Evolutionary conservation across 2,329 filamentous ascomycete genomes (phyloP).

Genomic region (Anthostomella pinea): DNA sequence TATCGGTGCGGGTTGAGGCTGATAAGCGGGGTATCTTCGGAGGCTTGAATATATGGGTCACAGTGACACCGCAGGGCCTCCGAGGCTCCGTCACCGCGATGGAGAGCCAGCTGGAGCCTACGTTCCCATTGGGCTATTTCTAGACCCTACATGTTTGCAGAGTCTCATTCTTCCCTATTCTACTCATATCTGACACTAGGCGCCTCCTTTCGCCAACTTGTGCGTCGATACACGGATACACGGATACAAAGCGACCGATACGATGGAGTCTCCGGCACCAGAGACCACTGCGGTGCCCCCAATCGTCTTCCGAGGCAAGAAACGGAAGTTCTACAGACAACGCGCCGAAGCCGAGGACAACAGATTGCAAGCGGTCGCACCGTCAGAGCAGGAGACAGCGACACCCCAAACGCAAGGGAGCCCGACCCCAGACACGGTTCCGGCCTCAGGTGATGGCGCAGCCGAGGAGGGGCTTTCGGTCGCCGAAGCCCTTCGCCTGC

Average conservation of each 20-base stretch:
- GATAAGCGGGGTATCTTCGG: too few species aligned
- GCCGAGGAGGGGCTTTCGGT: conserved; percentile 43
- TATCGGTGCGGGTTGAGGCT: too few species aligned
- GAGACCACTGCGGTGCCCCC: conserved; percentile 25
- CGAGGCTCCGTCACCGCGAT: too few species aligned
- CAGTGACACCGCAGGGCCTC: too few species aligned
- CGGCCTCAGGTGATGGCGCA: conserved; percentile 13
- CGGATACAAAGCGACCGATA: too few species aligned
- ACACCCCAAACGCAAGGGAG: conserved; percentile 6
- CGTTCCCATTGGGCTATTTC: too few species aligned
- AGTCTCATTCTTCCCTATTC: not conserved
- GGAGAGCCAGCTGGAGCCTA: too few species aligned
- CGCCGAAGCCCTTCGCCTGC: conserved; percentile 49
- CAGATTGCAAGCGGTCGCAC: not conserved
- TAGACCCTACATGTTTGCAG: too few species aligned
- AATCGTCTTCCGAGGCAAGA: conserved; percentile 58
- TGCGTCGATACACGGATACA: too few species aligned
- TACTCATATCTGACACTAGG: not conserved
- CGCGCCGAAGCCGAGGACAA: conserved; percentile 35
- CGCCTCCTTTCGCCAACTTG: not conserved
- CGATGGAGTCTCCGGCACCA: conserved; percentile 13
- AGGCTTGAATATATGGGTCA: too few species aligned
- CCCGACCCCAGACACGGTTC: conserved; percentile 1
- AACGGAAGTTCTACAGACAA: conserved; percentile 58
- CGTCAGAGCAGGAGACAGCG: conserved; percentile 6